Conservation (phyloP, 2,329 filamentous ascomycete genomes). For the Trichoderma koningiopsis region DNA sequence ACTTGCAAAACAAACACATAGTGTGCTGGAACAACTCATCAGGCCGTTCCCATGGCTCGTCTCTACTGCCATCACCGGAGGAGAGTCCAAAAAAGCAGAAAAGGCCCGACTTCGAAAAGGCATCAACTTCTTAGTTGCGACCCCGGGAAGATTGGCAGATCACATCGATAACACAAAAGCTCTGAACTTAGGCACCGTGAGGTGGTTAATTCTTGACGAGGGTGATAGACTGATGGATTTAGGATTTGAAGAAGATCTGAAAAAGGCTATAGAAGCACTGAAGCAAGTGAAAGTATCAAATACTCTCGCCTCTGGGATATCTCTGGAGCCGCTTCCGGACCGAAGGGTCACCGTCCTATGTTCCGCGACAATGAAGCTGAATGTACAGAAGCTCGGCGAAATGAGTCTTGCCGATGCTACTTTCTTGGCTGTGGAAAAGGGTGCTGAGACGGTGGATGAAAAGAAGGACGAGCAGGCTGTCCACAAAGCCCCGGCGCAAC, state of each 20-base stretch:
- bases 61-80: slow-evolving; percentile 76
- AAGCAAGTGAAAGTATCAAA: slow-evolving; percentile 63
- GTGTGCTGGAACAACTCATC: slow-evolving; percentile 81
- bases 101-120: slow-evolving; percentile 94
- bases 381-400: slow-evolving; percentile 88
- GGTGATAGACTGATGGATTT: slow-evolving; percentile 98
- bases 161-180: slow-evolving; percentile 91
- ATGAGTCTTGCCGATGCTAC: slow-evolving; percentile 93
- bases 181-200: slow-evolving; percentile 81
- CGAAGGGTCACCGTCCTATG: slow-evolving; percentile 86
- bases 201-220: slow-evolving; percentile 94
- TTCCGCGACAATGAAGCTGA: slow-evolving; percentile 97
- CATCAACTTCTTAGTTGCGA: slow-evolving; percentile 93
- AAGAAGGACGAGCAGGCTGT: slow-evolving; percentile 55
- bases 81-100: slow-evolving; percentile 74
- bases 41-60: slow-evolving; percentile 94
- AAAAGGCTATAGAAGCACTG: slow-evolving; percentile 80
- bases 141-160: slow-evolving; percentile 86
- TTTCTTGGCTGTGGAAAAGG: slow-evolving; percentile 73
- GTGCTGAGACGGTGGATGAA: slow-evolving; percentile 49
- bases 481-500: slow-evolving; percentile 80
- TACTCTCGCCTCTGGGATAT: slow-evolving; percentile 59
- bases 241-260: slow-evolving; percentile 92
- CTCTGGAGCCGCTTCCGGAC: slow-evolving; percentile 67
- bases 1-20: slow-evolving; percentile 88